Percentiles rank a stretch among this genome's conserved stretches.
phyloP scores from a whole-genome alignment of 768 basidiomycete species.

The Nidularia sp. region DNA sequence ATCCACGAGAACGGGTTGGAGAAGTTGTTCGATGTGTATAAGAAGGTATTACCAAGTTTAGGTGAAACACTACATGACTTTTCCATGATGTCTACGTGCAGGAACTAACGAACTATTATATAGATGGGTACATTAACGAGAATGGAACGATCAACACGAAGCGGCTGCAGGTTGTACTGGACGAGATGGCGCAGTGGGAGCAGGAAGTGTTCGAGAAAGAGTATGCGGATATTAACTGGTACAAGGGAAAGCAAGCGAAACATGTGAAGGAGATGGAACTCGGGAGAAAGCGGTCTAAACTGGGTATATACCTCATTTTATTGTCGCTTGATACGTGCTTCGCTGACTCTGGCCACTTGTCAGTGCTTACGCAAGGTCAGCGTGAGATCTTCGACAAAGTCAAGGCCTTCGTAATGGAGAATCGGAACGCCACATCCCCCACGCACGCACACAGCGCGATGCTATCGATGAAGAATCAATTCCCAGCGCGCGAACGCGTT shows the following conservation, averaged over 20 bases:
- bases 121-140: constrained; percentile 94
- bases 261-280: constrained; percentile 63
- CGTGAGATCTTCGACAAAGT: constrained; percentile 76
- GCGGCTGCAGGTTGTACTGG: constrained; percentile 80
- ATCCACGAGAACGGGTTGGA: constrained; percentile 98
- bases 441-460: constrained; percentile 30
- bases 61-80: constrained; percentile 29
- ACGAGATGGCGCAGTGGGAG: constrained; percentile 89
- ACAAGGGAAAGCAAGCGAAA: constrained; percentile 87
- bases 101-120: no score
- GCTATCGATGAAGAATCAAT: constrained; percentile 71
- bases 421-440: constrained; percentile 25
- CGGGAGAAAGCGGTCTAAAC: constrained; percentile 49
- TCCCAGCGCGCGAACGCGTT: constrained; percentile 74
- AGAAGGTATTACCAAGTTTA: constrained; percentile 78
- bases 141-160: constrained; percentile 75
- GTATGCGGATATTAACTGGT: constrained; percentile 86
- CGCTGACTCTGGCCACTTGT: neutral
- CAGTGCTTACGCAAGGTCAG: constrained; percentile 72
- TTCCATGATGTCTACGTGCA: no score
- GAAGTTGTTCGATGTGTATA: constrained; percentile 91
- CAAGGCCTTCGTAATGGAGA: constrained; percentile 65
- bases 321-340: neutral
- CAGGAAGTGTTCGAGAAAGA: constrained; percentile 89
- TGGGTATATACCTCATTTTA: constrained; percentile 45